Evolutionary conservation across 2,329 filamentous ascomycete genomes (phyloP), one percentile per base, ranked within the genome.

Genomic region (Elsinoe fawcettii): DNA sequence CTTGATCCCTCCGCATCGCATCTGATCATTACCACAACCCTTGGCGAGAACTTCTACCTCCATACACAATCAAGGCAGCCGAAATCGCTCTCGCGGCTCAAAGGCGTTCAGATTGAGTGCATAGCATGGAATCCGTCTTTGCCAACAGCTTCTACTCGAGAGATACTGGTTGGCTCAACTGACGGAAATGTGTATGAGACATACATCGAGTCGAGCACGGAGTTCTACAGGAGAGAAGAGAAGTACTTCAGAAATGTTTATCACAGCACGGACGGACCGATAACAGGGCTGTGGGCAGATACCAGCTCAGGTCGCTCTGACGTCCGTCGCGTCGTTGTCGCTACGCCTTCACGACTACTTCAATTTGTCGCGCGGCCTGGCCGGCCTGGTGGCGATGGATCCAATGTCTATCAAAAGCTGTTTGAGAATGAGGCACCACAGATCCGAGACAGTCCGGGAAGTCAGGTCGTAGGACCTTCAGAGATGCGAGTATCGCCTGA

Each of bases 1-100:
- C 87, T 99, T 67, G 93, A 99, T 68, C 92, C 93, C 25, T 96
- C 92, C 9, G 93, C 93, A 25, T 96, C 90, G 5, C 93, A 99
- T 74, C 78, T 99, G 25, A 82, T 99, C 62, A 84, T 99, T 64
- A 90, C 87, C 69, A 99, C 93, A 2, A 87, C 90, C 4, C 82
- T 90, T 39, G 90, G 90, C 69, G 93, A 99, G 72, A 97, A 95
- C 74, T 99, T 91, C 76, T 99, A 99, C 72, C 86, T 99, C 8
- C 93, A 99, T 71, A 92, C 90, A 9, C 92, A 97, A 70, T 93
- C 91, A 32, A 87, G 90, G 64, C 87, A 91, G 63, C 90, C 92
- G 2, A 89, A 93, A 62, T 81, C 86, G 6, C 77, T 99, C 34
- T 84, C 87, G 12, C 82, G 90, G 58, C 74, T 99, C 55, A 92